These are phyloP conservation scores for Lachancea quebecensis DNA, from an alignment of 805 yeast species.

Conservation along the genomic window DNA sequence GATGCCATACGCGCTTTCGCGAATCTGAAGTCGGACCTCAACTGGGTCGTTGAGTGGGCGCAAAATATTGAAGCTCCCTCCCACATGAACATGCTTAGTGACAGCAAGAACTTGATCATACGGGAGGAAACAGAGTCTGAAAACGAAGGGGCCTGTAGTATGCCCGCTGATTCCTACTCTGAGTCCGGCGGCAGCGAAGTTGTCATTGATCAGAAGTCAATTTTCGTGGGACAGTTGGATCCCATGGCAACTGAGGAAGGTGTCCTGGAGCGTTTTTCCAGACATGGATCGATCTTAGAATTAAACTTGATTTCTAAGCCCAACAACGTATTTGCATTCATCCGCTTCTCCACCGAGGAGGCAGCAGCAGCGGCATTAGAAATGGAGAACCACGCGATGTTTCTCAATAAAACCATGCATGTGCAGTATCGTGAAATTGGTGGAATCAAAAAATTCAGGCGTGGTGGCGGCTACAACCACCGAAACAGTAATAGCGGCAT, in stretches of 20 bases:
- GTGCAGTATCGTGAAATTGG: conserved; percentile 71
- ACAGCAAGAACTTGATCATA: neutral
- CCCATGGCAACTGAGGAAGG: conserved; percentile 47
- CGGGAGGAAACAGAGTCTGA: neutral
- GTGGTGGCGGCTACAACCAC: conserved; percentile 14
- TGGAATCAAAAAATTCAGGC: conserved; percentile 8
- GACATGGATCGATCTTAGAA: conserved; percentile 59
- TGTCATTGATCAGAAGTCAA: conserved; percentile 59
- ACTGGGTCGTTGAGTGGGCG: conserved; percentile 76
- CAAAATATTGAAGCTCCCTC: conserved; percentile 61
- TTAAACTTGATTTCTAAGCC: conserved; percentile 49
- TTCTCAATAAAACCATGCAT: conserved; percentile 68
- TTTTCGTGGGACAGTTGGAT: conserved; percentile 74
- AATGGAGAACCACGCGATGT: conserved; percentile 72
- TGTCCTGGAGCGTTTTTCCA: conserved; percentile 50
- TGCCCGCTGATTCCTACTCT: neutral
- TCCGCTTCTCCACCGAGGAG: conserved; percentile 53
- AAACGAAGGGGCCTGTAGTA: neutral
- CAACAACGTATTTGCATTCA: conserved; percentile 60
- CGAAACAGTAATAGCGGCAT: conserved; percentile 8
- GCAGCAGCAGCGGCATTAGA: conserved; percentile 87
- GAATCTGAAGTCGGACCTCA: conserved; percentile 45
- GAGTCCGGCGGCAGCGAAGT: conserved; percentile 10
- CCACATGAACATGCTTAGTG: conserved; percentile 23
- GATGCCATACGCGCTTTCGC: conserved; percentile 86